Evolutionary conservation across 2,329 filamentous ascomycete genomes (phyloP).

Genomic region (Calonectria leucothoes): DNA sequence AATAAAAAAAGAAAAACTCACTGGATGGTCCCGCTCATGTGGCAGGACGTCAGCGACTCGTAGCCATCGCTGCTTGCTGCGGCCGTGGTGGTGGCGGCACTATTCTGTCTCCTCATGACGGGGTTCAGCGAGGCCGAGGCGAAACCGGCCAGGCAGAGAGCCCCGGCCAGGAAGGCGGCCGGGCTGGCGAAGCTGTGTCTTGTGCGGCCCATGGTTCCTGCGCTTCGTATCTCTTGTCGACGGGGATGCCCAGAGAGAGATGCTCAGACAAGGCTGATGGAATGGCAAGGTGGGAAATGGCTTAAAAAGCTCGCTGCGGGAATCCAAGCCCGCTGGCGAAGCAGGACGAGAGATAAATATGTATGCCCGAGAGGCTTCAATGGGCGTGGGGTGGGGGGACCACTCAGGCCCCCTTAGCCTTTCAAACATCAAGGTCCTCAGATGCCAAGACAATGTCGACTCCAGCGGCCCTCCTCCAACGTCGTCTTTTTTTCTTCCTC

Average conservation of each 20-base stretch:
- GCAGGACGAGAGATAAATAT: background rate
- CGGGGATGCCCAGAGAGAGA: background rate
- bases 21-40: constrained; percentile 36
- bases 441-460: constrained; percentile 11
- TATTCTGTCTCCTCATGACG: constrained; percentile 28
- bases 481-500: background rate
- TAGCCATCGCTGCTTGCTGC: constrained; percentile 16
- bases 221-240: background rate
- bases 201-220: constrained; percentile 29
- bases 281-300: background rate
- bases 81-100: constrained; percentile 19
- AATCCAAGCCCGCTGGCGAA: background rate
- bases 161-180: constrained; percentile 12
- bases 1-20: background rate
- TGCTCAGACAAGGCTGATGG: background rate
- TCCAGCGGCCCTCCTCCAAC: background rate
- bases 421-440: constrained; percentile 24
- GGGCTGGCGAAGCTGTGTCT: constrained; percentile 24
- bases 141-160: constrained; percentile 29
- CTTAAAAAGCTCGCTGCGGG: background rate
- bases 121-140: constrained; percentile 36
- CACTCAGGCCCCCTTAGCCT: too few relatives aligned
- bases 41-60: constrained; percentile 37
- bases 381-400: constrained; percentile 8
- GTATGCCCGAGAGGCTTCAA: background rate